phyloP scores from a whole-genome alignment of 768 basidiomycete genomes.

The Kwoniella sp. region DNA sequence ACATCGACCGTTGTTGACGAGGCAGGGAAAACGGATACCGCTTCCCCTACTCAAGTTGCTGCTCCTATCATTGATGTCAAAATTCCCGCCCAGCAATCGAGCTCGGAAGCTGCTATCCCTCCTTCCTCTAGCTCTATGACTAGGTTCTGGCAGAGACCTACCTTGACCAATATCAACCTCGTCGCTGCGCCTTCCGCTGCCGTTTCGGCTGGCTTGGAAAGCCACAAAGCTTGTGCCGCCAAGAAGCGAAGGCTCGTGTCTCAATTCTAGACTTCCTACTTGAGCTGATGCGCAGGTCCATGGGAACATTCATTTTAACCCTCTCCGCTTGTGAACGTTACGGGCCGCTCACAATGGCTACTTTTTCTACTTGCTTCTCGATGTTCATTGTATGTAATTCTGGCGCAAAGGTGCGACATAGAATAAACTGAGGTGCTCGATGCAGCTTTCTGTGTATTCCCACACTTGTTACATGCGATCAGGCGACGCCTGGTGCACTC shows the following conservation, averaged over 20 bases:
- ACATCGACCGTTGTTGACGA: neutral
- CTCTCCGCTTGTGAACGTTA: no score
- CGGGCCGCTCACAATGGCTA: no score
- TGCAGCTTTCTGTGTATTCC: constrained; percentile 1
- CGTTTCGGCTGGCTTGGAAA: neutral
- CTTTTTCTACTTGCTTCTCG: no score
- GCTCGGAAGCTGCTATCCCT: neutral
- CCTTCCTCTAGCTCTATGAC: neutral
- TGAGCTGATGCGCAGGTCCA: no score
- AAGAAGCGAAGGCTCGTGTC: constrained; percentile 11
- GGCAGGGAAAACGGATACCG: neutral
- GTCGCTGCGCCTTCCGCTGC: neutral
- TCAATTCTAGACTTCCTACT: constrained; percentile 1
- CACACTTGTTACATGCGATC: no score
- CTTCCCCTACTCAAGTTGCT: neutral
- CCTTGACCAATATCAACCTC: constrained; percentile 1
- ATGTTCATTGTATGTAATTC: no score
- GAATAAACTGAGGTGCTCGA: constrained; percentile 10
- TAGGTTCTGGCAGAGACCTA: neutral
- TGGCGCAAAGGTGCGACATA: no score
- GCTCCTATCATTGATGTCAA: neutral
- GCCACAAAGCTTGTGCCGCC: constrained; percentile 3
- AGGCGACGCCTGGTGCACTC: no score
- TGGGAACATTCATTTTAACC: no score
- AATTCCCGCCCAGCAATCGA: neutral